Evolutionary conservation across 2,329 filamentous ascomycete species (phyloP), one percentile per base, ranked within the genome.

Genomic region (Elsinoe necatrix): DNA sequence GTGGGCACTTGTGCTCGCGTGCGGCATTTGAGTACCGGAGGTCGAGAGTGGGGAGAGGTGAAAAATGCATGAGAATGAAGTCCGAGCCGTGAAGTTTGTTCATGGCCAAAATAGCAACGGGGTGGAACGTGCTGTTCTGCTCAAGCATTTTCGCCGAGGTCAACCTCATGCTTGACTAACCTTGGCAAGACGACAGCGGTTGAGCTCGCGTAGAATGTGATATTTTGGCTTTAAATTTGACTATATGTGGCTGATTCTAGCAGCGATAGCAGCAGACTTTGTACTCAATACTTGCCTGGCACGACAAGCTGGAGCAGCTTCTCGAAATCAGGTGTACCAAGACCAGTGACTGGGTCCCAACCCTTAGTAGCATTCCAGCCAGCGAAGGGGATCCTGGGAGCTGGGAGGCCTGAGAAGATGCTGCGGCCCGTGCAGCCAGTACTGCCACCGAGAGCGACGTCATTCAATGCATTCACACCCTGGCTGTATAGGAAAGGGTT

Each of bases 401-500:
- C 60, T 11, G 56, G 41, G 31, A 59, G 31, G 3, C 63, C 61
- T 25, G 57, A 60, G 56, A 59, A 62, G 14, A 59, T 57, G 55
- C 61, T 71, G 31, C 67, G 60, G 1, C 66, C 67, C 43, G 68
- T 68, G 57, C 73, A 75, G 0, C 74, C 73, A 18, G 65, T 61
- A 4, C 65, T 67, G 4, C 62, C 66, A 1, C 73, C 73, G 37
- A 65, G 65, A 27, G 61, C 71, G 62, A 68, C 74, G 61, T 83
- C 80, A 0, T 69, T 80, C 16, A 82, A 68, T 0, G 71, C 78
- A 59, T 71, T 66, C 56, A 72, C 74, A 3, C 75, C 76, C 47
- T 67, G 63, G 9, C 68, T 69, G 64, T 84, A 84, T 4, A 84
- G 64, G 77, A 79, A 82, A 0, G 81, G 81, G 63, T 84, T 84